Percentiles rank a stretch among this genome's conserved stretches.
These are phyloP conservation scores for Xylariales sp. DNA, from an alignment of 2,329 filamentous ascomycete genomes.

Conservation along the genomic window DNA sequence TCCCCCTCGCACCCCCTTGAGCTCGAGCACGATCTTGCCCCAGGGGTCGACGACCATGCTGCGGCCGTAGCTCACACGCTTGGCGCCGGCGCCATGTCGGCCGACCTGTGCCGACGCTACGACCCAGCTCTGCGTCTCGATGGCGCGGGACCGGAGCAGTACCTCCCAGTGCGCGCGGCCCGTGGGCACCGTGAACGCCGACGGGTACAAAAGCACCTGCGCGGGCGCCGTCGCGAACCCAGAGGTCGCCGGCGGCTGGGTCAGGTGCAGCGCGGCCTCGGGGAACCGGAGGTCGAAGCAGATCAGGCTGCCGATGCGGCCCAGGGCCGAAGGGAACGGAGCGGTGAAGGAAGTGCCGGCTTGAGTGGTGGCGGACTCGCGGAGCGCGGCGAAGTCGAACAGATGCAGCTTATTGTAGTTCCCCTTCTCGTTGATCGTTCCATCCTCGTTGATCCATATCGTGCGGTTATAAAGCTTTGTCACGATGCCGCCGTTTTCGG, in stretches of 20 bases:
- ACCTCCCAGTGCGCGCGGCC: slow-evolving; percentile 83
- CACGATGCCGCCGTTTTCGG: too few species aligned
- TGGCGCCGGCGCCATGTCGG: slow-evolving; percentile 39
- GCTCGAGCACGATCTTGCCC: slow-evolving; percentile 68
- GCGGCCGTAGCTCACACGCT: slow-evolving; percentile 77
- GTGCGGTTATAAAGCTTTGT: slow-evolving; percentile 47
- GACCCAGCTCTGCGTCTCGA: slow-evolving; percentile 86
- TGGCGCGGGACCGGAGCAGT: slow-evolving; percentile 73
- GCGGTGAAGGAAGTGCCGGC: slow-evolving; percentile 58
- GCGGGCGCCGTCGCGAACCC: slow-evolving; percentile 36
- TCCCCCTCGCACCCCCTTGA: slow-evolving; percentile 48
- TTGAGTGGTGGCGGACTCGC: slow-evolving; percentile 58
- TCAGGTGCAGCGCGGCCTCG: slow-evolving; percentile 66
- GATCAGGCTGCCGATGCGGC: slow-evolving; percentile 73
- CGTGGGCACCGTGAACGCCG: slow-evolving; percentile 84
- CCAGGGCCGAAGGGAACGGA: slow-evolving; percentile 70
- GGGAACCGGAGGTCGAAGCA: slow-evolving; percentile 91
- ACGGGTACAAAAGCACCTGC: slow-evolving; percentile 80
- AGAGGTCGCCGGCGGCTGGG: slow-evolving; percentile 30
- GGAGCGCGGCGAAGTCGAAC: slow-evolving; percentile 64
- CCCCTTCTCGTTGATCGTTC: slow-evolving; percentile 33
- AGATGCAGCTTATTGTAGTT: slow-evolving; percentile 86
- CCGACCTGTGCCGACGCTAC: slow-evolving; percentile 83
- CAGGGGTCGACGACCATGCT: slow-evolving; percentile 84
- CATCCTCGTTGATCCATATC: slow-evolving; percentile 44